Evolutionary conservation across 306 rosid species (phyloP).

Genomic region (Malus asiatica): DNA sequence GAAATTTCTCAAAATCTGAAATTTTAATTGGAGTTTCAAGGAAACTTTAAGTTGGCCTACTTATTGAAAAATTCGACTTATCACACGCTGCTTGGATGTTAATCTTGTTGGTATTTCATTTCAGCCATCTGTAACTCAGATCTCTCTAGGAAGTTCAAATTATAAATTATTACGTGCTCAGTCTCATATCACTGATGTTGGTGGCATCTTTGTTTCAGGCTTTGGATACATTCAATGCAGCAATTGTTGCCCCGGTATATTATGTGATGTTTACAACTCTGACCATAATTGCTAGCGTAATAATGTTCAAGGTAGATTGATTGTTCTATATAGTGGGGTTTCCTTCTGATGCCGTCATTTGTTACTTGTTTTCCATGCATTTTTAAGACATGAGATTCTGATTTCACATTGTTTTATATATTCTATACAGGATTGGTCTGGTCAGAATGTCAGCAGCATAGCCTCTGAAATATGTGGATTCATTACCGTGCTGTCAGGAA

Average conservation of each 20-base stretch:
- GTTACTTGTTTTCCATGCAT: neutral
- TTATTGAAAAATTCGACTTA: neutral
- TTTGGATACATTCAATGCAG: conserved; percentile 74
- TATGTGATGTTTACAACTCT: conserved; percentile 94
- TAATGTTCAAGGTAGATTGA: conserved; percentile 74
- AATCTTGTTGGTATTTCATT: neutral
- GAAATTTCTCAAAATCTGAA: neutral
- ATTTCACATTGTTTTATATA: conserved; percentile 9
- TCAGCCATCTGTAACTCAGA: neutral
- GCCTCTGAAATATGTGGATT: conserved; percentile 93
- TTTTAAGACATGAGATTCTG: neutral
- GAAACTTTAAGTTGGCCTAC: neutral
- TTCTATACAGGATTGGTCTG: conserved; percentile 80
- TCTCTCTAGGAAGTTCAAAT: neutral
- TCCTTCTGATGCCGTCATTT: neutral
- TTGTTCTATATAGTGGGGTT: conserved; percentile 2
- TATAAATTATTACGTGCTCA: neutral
- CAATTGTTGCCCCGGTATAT: conserved; percentile 82
- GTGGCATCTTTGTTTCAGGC: conserved; percentile 46
- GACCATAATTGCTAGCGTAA: conserved; percentile 77
- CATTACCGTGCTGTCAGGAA: conserved; percentile 85
- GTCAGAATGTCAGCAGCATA: conserved; percentile 67
- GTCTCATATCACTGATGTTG: conserved; percentile 6
- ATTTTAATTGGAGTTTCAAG: neutral
- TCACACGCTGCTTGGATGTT: neutral